Conservation (phyloP, 441 rosid species). For the Pelargonium fulgidum region DNA sequence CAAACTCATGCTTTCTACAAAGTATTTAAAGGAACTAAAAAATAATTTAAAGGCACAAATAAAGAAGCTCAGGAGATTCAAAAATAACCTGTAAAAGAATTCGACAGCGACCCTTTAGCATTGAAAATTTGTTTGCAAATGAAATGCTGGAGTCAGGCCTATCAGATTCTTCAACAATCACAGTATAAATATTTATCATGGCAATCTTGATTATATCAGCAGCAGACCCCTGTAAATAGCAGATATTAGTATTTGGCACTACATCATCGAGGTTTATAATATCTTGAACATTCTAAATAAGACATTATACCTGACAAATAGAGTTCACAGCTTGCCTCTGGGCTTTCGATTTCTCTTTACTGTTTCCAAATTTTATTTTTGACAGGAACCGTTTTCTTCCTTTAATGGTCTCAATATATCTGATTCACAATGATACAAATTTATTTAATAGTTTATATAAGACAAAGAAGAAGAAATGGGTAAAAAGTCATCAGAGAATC, state of each 20-base stretch:
- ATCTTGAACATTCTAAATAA: slow-evolving; percentile 6
- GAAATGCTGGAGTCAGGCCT: slow-evolving; percentile 36
- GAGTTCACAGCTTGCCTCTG: slow-evolving; percentile 99
- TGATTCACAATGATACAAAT: slow-evolving; percentile 28
- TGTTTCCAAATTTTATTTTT: slow-evolving; percentile 80
- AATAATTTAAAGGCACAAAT: background rate
- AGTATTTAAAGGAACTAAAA: background rate
- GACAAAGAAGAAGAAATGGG: too few relatives aligned
- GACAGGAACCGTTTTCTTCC: slow-evolving; percentile 95
- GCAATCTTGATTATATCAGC: slow-evolving; percentile 97
- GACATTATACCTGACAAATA: slow-evolving; percentile 70
- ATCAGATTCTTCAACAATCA: slow-evolving; percentile 43
- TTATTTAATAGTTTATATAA: background rate
- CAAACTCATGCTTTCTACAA: background rate
- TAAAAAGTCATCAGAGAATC: background rate
- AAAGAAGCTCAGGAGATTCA: slow-evolving; percentile 7
- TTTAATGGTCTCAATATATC: slow-evolving; percentile 80
- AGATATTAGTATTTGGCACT: slow-evolving; percentile 18
- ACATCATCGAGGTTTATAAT: slow-evolving; percentile 6
- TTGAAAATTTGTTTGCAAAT: slow-evolving; percentile 40
- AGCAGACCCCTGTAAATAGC: slow-evolving; percentile 72
- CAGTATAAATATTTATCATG: slow-evolving; percentile 64
- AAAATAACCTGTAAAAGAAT: slow-evolving; percentile 76
- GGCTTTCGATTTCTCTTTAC: slow-evolving; percentile 78
- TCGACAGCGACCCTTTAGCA: slow-evolving; percentile 70